A percentile compares a stretch with the other conserved stretches of the same genome.
These are phyloP conservation scores for Alternaria sp. DNA, from an alignment of 2,329 filamentous ascomycete genomes.

Conservation along the genomic window DNA sequence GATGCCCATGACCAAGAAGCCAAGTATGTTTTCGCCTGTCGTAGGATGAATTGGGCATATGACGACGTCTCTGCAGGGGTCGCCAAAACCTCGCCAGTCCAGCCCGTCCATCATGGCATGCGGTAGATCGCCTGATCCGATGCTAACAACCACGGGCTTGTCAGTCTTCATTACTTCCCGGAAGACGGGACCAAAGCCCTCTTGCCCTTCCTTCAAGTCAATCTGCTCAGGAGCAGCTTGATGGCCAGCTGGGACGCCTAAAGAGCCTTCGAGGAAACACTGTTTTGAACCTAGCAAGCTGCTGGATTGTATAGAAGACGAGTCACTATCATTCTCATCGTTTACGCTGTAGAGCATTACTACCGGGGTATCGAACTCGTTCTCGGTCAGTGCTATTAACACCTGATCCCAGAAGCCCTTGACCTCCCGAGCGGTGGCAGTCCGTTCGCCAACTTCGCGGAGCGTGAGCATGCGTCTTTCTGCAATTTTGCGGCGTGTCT, in stretches of 20 bases:
- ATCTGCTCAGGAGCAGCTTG: slow-evolving; percentile 67
- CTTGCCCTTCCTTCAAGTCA: slow-evolving; percentile 74
- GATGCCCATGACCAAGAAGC: slow-evolving; percentile 80
- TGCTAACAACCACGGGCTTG: slow-evolving; percentile 72
- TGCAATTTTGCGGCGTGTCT: slow-evolving; percentile 79
- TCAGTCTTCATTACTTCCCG: slow-evolving; percentile 76
- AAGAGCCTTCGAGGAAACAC: slow-evolving; percentile 74
- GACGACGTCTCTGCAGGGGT: slow-evolving; percentile 74
- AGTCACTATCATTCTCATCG: slow-evolving; percentile 76
- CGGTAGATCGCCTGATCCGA: slow-evolving; percentile 73
- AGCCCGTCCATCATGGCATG: slow-evolving; percentile 71
- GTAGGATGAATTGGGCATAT: slow-evolving; percentile 83
- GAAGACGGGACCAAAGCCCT: slow-evolving; percentile 80
- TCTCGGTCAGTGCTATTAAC: slow-evolving; percentile 73
- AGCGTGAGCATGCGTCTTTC: slow-evolving; percentile 83
- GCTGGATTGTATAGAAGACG: slow-evolving; percentile 75
- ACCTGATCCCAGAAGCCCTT: slow-evolving; percentile 78
- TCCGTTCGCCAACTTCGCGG: slow-evolving; percentile 79
- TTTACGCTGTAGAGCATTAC: slow-evolving; percentile 78
- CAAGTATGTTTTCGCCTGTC: slow-evolving; percentile 75
- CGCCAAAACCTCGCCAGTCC: slow-evolving; percentile 74
- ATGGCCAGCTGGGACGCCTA: slow-evolving; percentile 74
- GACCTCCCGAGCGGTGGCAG: slow-evolving; percentile 75
- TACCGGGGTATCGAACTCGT: slow-evolving; percentile 79
- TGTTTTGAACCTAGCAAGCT: slow-evolving; percentile 69